Evolutionary conservation across 345 rosid species (phyloP), one percentile per base, ranked within the genome.

Genomic region (Pseudoturritis turrita): DNA sequence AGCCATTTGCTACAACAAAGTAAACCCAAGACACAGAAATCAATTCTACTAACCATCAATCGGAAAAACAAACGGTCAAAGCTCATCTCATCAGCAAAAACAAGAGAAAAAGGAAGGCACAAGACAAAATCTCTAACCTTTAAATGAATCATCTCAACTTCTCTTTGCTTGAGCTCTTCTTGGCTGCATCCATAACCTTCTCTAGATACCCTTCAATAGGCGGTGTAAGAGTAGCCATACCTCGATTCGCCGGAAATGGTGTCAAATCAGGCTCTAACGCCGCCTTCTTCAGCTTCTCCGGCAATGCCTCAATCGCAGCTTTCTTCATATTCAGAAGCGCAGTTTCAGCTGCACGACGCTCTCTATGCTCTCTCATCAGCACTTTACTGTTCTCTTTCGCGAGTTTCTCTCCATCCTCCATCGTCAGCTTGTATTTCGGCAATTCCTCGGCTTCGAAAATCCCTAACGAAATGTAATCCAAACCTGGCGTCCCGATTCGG

Each of bases 201-300:
- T 95, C 92, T 36, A 86, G 85, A 66, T 95, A 91, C 51, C 97
- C 97, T 79, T 91, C 96, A 76, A 91, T 95, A 3, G 99, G 97
- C 3, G 97, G 96, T n/a, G 97, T 91, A 61, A 95, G 84, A 1
- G 96, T 84, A 0, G 97, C 93, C 97, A 89, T 87, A 59, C 85
- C 87, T 66, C 96, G 80, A 63, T 84, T 83, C 0, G 77, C 82
- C 0, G 99, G 97, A 65, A 89, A 91, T 0, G 96, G 97, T 0
- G 92, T 77, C 73, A 87, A 79, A 78, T 95, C 97, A 2, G 96
- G 97, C 14, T 87, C 85, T 78, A 91, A 71, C 0, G 97, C 97
- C 0, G 96, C 96, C 72, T 9, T 50, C 77, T 81, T 88, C 65
- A 95, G 79, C 50, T 83, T 62, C 52, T 88, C 96, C 0, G 99